Percentiles rank a stretch among this genome's conserved stretches.
phyloP scores from a whole-genome alignment of 164 flowering plant genomes.

The Chloranthus sessilifolius region DNA sequence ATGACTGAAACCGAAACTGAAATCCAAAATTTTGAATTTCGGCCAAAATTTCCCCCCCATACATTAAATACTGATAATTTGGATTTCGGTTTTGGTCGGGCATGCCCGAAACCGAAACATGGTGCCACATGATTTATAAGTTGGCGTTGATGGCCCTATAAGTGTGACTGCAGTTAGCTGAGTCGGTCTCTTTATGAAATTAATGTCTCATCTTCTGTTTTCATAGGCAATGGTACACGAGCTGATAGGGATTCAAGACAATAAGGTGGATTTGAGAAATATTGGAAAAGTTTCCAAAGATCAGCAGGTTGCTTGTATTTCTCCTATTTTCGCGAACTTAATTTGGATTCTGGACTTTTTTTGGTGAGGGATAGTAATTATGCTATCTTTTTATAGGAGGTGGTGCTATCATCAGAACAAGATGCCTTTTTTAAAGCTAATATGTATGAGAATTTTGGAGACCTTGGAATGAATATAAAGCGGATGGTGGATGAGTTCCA shows the following conservation, averaged over 20 bases:
- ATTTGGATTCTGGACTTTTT: conserved; percentile 9
- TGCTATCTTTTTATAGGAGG: conserved; percentile 51
- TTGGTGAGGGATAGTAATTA: neutral
- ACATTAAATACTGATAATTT: no score
- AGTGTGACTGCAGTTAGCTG: no score
- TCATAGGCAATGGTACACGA: conserved; percentile 97
- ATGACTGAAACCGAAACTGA: no score
- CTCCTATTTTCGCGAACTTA: no score
- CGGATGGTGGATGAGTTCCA: conserved; percentile 97
- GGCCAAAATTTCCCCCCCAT: no score
- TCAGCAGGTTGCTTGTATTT: conserved; percentile 60
- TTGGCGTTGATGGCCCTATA: no score
- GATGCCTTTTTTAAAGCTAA: conserved; percentile 88
- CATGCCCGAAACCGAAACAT: no score
- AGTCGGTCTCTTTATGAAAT: no score
- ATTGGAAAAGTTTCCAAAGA: conserved; percentile 65
- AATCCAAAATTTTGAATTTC: no score
- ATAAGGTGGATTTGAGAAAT: conserved; percentile 72
- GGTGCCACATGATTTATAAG: no score
- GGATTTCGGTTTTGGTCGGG: no score
- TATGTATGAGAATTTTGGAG: conserved; percentile 98
- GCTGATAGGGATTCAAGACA: conserved; percentile 84
- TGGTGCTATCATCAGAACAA: conserved; percentile 89
- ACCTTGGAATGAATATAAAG: conserved; percentile 95
- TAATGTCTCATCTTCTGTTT: conserved; percentile 10